Conservation (phyloP, 2,329 filamentous ascomycete species). For the Penicillium sp. region DNA sequence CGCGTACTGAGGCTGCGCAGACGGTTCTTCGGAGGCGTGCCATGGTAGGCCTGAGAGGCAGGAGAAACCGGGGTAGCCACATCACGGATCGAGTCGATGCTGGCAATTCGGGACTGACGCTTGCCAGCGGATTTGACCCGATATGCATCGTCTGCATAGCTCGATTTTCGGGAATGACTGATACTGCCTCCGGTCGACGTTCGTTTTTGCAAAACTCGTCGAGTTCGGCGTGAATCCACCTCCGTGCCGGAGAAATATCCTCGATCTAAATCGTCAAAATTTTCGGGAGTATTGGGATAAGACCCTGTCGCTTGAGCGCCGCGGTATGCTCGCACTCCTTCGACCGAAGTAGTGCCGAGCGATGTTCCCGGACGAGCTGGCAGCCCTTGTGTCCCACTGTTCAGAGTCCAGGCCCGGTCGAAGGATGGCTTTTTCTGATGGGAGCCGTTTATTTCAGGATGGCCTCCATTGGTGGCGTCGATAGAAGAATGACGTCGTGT, state of each 20-base stretch:
- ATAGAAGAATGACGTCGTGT: slow-evolving; percentile 83
- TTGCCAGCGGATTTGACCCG: slow-evolving; percentile 61
- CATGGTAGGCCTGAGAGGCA: slow-evolving; percentile 62
- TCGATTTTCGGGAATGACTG: slow-evolving; percentile 64
- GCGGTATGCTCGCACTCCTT: slow-evolving; percentile 13
- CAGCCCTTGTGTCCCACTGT: slow-evolving; percentile 31
- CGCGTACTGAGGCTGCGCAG: slow-evolving; percentile 59
- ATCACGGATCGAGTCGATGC: slow-evolving; percentile 67
- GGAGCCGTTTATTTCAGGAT: slow-evolving; percentile 27
- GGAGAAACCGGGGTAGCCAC: slow-evolving; percentile 48
- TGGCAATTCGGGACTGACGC: slow-evolving; percentile 71
- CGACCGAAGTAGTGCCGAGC: slow-evolving; percentile 18
- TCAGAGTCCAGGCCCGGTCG: slow-evolving; percentile 55
- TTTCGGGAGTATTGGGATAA: slow-evolving; percentile 29
- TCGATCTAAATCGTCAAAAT: slow-evolving; percentile 62
- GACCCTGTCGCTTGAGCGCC: slow-evolving; percentile 24
- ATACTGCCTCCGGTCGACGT: slow-evolving; percentile 36
- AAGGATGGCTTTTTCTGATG: slow-evolving; percentile 55
- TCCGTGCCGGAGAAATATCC: slow-evolving; percentile 94
- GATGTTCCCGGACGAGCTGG: slow-evolving; percentile 34
- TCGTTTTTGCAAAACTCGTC: slow-evolving; percentile 77
- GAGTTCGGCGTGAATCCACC: slow-evolving; percentile 61
- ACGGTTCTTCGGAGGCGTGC: slow-evolving; percentile 47
- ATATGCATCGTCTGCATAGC: slow-evolving; percentile 68
- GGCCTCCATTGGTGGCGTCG: slow-evolving; percentile 54